phyloP scores from a whole-genome alignment of 2,329 filamentous ascomycete genomes.

The Fonsecaea erecta region DNA sequence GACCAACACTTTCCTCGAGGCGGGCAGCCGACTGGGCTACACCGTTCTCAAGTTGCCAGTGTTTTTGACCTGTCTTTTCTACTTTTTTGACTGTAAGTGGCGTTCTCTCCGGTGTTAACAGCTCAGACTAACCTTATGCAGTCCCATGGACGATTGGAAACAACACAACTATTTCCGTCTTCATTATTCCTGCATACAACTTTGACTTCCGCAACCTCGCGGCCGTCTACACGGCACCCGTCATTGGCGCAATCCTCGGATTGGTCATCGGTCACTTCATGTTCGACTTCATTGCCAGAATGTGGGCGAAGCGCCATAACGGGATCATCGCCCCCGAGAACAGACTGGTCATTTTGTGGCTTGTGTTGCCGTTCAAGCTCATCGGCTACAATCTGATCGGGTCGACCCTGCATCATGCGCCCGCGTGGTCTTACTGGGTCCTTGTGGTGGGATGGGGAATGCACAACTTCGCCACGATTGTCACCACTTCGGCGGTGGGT shows the following conservation, averaged over 20 bases:
- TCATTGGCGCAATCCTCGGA: conserved; percentile 58
- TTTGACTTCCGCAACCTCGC: conserved; percentile 56
- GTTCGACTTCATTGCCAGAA: conserved; percentile 55
- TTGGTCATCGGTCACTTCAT: conserved; percentile 59
- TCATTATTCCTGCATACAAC: conserved; percentile 55
- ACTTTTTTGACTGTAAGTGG: conserved; percentile 40
- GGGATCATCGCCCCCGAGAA: conserved; percentile 62
- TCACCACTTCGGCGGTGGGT: conserved; percentile 57
- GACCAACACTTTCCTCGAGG: conserved; percentile 50
- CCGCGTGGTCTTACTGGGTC: conserved; percentile 50
- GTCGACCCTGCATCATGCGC: conserved; percentile 31
- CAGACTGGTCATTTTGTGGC: conserved; percentile 55
- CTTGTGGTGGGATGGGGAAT: conserved; percentile 55
- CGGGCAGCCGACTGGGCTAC: conserved; percentile 46
- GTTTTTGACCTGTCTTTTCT: conserved; percentile 41
- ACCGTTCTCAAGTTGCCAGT: conserved; percentile 46
- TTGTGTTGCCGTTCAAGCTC: conserved; percentile 54
- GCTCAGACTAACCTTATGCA: conserved; percentile 48
- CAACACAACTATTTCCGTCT: conserved; percentile 59
- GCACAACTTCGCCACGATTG: conserved; percentile 61
- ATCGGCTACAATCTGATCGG: conserved; percentile 44
- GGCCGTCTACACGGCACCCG: conserved; percentile 60
- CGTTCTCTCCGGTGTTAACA: conserved; percentile 38
- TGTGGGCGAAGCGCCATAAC: conserved; percentile 53
- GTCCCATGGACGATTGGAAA: conserved; percentile 58